A percentile compares a stretch with the other conserved stretches of the same genome.
Conservation (phyloP, 306 rosid genomes). For the Vigna trinervia region DNA sequence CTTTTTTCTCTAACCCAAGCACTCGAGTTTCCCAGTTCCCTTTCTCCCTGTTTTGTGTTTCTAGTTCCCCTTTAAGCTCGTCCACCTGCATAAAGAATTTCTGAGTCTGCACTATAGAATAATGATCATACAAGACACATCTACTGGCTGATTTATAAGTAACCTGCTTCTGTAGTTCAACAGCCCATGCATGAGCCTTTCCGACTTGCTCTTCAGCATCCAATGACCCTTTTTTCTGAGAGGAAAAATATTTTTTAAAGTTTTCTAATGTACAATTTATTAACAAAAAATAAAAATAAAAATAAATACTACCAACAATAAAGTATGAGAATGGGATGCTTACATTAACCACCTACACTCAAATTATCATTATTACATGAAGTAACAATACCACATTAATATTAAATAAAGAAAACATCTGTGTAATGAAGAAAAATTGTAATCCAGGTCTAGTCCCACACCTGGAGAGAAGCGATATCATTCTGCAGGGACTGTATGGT, state of each 20-base stretch:
- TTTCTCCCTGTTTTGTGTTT: conserved; percentile 64
- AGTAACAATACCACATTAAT: background rate
- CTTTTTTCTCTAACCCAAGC: conserved; percentile 64
- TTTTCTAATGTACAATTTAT: background rate
- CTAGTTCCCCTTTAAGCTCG: conserved; percentile 62
- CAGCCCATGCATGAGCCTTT: conserved; percentile 89
- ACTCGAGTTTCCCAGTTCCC: conserved; percentile 66
- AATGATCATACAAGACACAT: conserved; percentile 5
- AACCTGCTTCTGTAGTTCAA: conserved; percentile 87
- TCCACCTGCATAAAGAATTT: conserved; percentile 62
- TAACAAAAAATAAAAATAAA: background rate
- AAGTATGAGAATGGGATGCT: background rate
- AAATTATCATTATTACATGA: background rate
- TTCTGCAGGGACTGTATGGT: conserved; percentile 63
- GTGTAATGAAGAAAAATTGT: background rate
- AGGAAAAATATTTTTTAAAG: conserved; percentile 16
- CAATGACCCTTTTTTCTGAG: conserved; percentile 68
- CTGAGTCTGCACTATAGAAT: conserved; percentile 25
- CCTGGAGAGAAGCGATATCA: conserved; percentile 84
- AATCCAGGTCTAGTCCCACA: conserved; percentile 32
- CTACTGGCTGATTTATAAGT: conserved; percentile 37
- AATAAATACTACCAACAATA: background rate
- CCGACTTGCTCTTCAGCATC: conserved; percentile 74
- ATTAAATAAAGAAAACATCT: background rate
- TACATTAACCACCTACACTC: background rate